Evolutionary conservation across 2,329 filamentous ascomycete species (phyloP).

Genomic region (Xylariaceae sp.): DNA sequence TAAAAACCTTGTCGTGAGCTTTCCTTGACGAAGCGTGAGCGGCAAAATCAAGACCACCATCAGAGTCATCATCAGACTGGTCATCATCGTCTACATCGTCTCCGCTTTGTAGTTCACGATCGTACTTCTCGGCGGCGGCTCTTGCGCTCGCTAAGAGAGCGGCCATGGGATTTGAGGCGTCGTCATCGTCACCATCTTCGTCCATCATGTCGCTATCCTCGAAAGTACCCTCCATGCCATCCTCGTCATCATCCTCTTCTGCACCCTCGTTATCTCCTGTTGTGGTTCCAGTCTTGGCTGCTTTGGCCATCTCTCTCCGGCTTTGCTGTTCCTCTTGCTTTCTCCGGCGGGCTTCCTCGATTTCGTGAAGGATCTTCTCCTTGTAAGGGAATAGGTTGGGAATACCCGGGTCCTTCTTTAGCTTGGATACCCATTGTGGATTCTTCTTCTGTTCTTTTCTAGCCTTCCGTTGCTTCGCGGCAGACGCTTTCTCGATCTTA

Average conservation of each 20-base stretch:
- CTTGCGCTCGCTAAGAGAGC: slow-evolving; percentile 86
- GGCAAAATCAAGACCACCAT: slow-evolving; percentile 57
- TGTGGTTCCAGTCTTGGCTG: slow-evolving; percentile 62
- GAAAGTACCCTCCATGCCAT: slow-evolving; percentile 54
- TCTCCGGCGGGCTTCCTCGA: slow-evolving; percentile 82
- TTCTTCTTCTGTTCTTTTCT: slow-evolving; percentile 94
- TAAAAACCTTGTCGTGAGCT: slow-evolving; percentile 95
- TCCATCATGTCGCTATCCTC: slow-evolving; percentile 61
- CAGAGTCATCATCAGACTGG: slow-evolving; percentile 49
- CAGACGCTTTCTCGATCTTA: slow-evolving; percentile 94
- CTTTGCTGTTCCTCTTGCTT: slow-evolving; percentile 81
- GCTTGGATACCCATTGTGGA: slow-evolving; percentile 90
- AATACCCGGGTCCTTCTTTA: slow-evolving; percentile 98
- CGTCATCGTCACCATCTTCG: slow-evolving; percentile 67
- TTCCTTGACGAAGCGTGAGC: slow-evolving; percentile 73
- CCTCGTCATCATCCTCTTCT: slow-evolving; percentile 53
- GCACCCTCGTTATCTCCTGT: slow-evolving; percentile 51
- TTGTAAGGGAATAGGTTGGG: slow-evolving; percentile 98
- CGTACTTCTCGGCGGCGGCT: slow-evolving; percentile 78
- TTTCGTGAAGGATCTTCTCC: slow-evolving; percentile 91
- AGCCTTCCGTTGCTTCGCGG: slow-evolving; percentile 87
- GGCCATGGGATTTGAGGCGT: slow-evolving; percentile 86
- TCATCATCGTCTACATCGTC: slow-evolving; percentile 66
- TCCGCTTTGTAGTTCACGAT: slow-evolving; percentile 67
- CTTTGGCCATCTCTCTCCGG: slow-evolving; percentile 75